These are phyloP conservation scores for Tremella mesenterica DNA, from an alignment of 768 basidiomycete species.

Conservation along the genomic window DNA sequence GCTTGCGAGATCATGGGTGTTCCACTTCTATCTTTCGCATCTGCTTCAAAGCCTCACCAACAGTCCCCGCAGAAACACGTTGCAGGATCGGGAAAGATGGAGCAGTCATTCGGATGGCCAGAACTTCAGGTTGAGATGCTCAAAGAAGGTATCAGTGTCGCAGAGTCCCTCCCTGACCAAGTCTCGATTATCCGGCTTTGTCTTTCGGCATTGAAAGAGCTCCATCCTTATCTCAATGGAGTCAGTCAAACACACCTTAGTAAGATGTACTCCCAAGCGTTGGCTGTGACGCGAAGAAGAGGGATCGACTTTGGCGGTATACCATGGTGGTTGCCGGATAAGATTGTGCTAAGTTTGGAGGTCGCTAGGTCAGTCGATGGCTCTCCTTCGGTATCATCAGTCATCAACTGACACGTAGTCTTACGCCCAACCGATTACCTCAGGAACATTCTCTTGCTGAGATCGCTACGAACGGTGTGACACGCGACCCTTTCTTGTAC, in stretches of 20 bases:
- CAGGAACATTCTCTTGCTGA: slow-evolving; percentile 54
- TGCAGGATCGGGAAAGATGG: not conserved
- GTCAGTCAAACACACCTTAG: slow-evolving; percentile 75
- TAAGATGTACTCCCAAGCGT: slow-evolving; percentile 60
- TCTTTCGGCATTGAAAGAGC: slow-evolving; percentile 70
- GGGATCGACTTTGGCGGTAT: slow-evolving; percentile 54
- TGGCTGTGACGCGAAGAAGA: slow-evolving; percentile 65
- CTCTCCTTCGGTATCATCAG: not conserved
- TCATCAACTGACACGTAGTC: no score
- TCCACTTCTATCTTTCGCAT: slow-evolving; percentile 49
- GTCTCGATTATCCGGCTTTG: slow-evolving; percentile 76
- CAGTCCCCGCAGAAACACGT: not conserved
- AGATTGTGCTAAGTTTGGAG: slow-evolving; percentile 68
- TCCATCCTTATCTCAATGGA: slow-evolving; percentile 60
- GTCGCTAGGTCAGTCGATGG: slow-evolving; percentile 64
- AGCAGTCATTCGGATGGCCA: slow-evolving; percentile 68
- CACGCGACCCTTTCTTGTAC: slow-evolving; percentile 64
- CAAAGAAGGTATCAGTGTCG: slow-evolving; percentile 81
- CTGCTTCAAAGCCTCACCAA: slow-evolving; percentile 6
- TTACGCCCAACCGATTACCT: slow-evolving; percentile 62
- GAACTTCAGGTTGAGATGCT: slow-evolving; percentile 90
- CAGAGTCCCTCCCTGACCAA: slow-evolving; percentile 84
- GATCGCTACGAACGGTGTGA: slow-evolving; percentile 22
- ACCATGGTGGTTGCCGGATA: slow-evolving; percentile 75
- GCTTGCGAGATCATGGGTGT: slow-evolving; percentile 74